Percentiles rank a stretch among this genome's conserved stretches.
These are phyloP conservation scores for Oryza meridionalis DNA, from an alignment of 176 grass and related monocot genomes.

Conservation along the genomic window DNA sequence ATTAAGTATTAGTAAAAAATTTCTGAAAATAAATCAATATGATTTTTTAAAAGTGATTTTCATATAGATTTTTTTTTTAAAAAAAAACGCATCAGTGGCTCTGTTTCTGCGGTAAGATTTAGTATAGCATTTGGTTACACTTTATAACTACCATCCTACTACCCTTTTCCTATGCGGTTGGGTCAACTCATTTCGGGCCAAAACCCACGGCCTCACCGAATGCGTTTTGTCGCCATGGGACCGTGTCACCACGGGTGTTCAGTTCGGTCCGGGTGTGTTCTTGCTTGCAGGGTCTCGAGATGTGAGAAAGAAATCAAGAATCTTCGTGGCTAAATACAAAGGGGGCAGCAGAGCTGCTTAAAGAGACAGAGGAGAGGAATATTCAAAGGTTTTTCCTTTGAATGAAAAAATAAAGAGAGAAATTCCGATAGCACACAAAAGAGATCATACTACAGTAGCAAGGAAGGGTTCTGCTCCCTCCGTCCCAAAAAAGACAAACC, in stretches of 20 bases:
- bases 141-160: background rate
- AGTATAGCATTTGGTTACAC: background rate
- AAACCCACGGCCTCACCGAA: background rate
- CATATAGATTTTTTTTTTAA: too few species aligned
- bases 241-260: background rate
- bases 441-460: background rate
- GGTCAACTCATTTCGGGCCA: background rate
- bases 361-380: background rate
- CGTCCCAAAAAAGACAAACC: too few species aligned
- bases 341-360: background rate
- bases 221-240: background rate
- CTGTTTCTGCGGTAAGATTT: too few species aligned
- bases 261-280: background rate
- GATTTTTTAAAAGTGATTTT: too few species aligned
- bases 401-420: background rate
- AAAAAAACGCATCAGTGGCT: too few species aligned
- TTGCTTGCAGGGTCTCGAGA: background rate
- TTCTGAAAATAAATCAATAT: too few species aligned
- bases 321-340: background rate
- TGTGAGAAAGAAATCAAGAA: conserved; percentile 9
- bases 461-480: background rate
- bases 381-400: conserved; percentile 40
- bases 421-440: background rate
- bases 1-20: too few species aligned
- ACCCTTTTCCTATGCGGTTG: background rate